Evolutionary conservation across 345 rosid genomes (phyloP).

Genomic region (Eucalyptus melliodora): DNA sequence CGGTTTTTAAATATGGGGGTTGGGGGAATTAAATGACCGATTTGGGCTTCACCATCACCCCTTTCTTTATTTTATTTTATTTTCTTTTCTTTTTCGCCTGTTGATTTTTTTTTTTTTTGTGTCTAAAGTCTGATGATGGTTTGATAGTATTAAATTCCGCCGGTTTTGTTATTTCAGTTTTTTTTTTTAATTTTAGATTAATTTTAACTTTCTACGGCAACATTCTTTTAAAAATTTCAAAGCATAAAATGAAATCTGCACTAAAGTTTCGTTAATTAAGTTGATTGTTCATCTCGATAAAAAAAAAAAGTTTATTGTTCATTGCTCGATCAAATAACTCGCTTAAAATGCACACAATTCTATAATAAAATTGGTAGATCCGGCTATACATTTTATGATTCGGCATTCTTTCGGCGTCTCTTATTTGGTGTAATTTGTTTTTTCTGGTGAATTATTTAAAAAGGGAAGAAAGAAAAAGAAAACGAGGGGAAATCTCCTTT

Average conservation of each 20-base stretch:
- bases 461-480: not conserved
- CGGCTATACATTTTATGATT: too few relatives aligned
- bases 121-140: too few relatives aligned
- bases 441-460: not conserved
- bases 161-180: not conserved
- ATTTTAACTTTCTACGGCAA: not conserved
- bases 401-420: not conserved
- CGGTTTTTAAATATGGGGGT: conserved; percentile 43
- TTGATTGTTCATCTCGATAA: too few relatives aligned
- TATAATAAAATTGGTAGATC: too few relatives aligned
- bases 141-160: not conserved
- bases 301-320: too few relatives aligned
- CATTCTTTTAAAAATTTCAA: not conserved
- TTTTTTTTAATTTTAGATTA: not conserved
- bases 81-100: not conserved
- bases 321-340: too few relatives aligned
- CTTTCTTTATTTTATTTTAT: not conserved
- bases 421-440: not conserved
- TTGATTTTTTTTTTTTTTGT: not conserved
- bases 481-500: too few relatives aligned
- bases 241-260: not conserved
- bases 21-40: conserved; percentile 3
- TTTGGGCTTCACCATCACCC: not conserved
- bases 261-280: too few relatives aligned
- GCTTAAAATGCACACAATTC: too few relatives aligned